Percentiles rank a stretch among this genome's conserved stretches.
Conservation (phyloP, 768 basidiomycete species). For the Suillus variegatus region DNA sequence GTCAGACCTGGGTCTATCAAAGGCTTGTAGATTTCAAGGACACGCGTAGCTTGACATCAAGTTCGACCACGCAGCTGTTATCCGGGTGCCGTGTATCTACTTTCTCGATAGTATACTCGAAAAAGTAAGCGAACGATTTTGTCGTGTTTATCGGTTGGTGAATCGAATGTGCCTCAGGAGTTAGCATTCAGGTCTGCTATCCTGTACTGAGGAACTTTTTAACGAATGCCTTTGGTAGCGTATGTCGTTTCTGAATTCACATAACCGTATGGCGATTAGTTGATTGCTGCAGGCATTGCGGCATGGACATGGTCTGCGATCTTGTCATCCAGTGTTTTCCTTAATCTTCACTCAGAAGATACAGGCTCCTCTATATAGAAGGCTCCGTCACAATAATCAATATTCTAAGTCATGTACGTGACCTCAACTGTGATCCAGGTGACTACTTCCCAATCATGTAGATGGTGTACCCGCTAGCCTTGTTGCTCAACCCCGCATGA, state of each 20-base stretch:
- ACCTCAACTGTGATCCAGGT: conserved; percentile 35
- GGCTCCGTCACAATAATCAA: conserved; percentile 51
- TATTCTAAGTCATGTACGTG: conserved; percentile 53
- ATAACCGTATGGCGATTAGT: conserved; percentile 20
- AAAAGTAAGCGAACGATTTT: conserved; percentile 12
- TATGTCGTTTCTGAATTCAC: conserved; percentile 29
- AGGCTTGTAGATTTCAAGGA: conserved; percentile 33
- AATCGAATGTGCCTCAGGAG: conserved; percentile 37
- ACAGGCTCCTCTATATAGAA: too few species aligned
- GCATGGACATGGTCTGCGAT: too few species aligned
- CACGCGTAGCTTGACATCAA: background rate
- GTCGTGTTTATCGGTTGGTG: background rate
- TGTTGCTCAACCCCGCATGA: too few species aligned
- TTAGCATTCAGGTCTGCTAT: conserved; percentile 63
- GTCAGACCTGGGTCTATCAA: conserved; percentile 36
- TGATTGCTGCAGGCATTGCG: too few species aligned
- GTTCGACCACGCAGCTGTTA: conserved; percentile 52
- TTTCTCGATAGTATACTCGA: conserved; percentile 29
- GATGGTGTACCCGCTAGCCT: too few species aligned
- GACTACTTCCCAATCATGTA: conserved; percentile 62
- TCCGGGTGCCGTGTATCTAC: conserved; percentile 49
- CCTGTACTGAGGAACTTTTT: conserved; percentile 56
- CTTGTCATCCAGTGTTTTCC: too few species aligned
- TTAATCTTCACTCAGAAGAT: too few species aligned
- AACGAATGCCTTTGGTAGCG: conserved; percentile 68